Percentiles rank a stretch among this genome's conserved stretches.
These are phyloP conservation scores for Mycena haematopus DNA, from an alignment of 768 basidiomycete genomes.

Conservation along the genomic window DNA sequence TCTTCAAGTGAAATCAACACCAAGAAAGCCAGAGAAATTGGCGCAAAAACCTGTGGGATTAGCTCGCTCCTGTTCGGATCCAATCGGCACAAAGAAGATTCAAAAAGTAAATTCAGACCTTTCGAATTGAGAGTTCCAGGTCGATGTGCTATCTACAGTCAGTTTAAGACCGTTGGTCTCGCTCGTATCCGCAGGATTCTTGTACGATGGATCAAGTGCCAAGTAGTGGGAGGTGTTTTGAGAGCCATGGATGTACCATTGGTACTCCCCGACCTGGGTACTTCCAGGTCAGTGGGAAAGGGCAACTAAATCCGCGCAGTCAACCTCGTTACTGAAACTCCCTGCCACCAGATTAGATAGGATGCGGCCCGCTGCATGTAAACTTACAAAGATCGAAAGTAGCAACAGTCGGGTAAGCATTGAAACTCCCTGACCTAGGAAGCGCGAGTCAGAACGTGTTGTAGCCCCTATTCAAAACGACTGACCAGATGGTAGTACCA, in stretches of 20 bases:
- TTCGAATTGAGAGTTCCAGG: slow-evolving; percentile 63
- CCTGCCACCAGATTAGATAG: background rate
- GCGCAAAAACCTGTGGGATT: too few relatives aligned
- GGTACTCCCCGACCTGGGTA: slow-evolving; percentile 53
- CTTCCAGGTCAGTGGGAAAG: background rate
- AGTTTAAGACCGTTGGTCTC: slow-evolving; percentile 59
- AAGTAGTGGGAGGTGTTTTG: slow-evolving; percentile 60
- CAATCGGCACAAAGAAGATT: slow-evolving; percentile 8
- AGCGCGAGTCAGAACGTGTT: background rate
- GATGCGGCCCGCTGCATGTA: background rate
- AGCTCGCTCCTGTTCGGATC: slow-evolving; percentile 1
- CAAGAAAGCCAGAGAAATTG: too few relatives aligned
- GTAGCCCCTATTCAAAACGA: background rate
- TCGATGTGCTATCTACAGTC: slow-evolving; percentile 59
- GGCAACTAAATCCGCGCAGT: too few relatives aligned
- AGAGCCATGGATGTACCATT: slow-evolving; percentile 69
- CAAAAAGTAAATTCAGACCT: slow-evolving; percentile 39
- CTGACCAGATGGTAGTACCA: slow-evolving; percentile 57
- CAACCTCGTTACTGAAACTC: background rate
- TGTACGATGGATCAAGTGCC: slow-evolving; percentile 54
- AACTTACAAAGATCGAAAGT: slow-evolving; percentile 61
- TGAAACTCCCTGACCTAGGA: slow-evolving; percentile 51
- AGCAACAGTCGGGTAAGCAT: slow-evolving; percentile 48
- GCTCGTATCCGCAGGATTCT: slow-evolving; percentile 61
- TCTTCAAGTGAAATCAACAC: slow-evolving; percentile 35